Percentiles rank a stretch among this genome's conserved stretches.
These are phyloP conservation scores for Combretum micranthum DNA, from an alignment of 345 rosid genomes.

Conservation along the genomic window DNA sequence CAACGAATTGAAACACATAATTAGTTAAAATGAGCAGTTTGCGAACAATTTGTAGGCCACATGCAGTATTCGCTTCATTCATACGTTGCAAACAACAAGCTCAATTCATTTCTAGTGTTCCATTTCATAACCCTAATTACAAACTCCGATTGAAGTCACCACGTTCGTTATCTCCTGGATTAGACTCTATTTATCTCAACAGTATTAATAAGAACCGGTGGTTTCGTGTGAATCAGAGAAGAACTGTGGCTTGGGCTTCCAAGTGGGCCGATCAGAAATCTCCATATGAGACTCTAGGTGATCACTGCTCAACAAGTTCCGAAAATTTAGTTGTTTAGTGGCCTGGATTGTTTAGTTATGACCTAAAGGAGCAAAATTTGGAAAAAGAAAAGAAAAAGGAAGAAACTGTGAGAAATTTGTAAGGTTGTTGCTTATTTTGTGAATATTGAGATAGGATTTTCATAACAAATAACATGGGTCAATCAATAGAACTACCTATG, in stretches of 20 bases:
- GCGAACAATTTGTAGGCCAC: slow-evolving; percentile 60
- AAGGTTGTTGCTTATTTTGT: neutral
- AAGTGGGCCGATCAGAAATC: slow-evolving; percentile 66
- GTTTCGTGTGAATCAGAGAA: slow-evolving; percentile 57
- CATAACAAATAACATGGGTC: too few species aligned
- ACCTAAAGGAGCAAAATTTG: too few species aligned
- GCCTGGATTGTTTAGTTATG: too few species aligned
- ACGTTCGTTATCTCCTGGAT: slow-evolving; percentile 29
- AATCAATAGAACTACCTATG: too few species aligned
- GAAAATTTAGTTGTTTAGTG: too few species aligned
- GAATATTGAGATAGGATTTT: too few species aligned
- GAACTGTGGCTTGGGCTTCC: slow-evolving; percentile 53
- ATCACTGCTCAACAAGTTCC: neutral
- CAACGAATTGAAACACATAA: neutral
- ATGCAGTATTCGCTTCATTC: slow-evolving; percentile 48
- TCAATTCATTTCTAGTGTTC: slow-evolving; percentile 43
- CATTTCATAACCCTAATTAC: slow-evolving; percentile 34
- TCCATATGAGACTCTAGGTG: slow-evolving; percentile 94
- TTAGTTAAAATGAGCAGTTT: slow-evolving; percentile 40
- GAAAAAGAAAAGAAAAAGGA: too few species aligned
- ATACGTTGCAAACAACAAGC: slow-evolving; percentile 36
- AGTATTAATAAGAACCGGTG: slow-evolving; percentile 17
- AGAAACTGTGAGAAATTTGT: neutral
- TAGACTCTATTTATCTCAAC: slow-evolving; percentile 30
- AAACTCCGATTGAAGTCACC: slow-evolving; percentile 29